Percentiles rank a stretch among this genome's conserved stretches.
phyloP scores from a whole-genome alignment of 306 rosid species.

The Vigna reflexopilosa region DNA sequence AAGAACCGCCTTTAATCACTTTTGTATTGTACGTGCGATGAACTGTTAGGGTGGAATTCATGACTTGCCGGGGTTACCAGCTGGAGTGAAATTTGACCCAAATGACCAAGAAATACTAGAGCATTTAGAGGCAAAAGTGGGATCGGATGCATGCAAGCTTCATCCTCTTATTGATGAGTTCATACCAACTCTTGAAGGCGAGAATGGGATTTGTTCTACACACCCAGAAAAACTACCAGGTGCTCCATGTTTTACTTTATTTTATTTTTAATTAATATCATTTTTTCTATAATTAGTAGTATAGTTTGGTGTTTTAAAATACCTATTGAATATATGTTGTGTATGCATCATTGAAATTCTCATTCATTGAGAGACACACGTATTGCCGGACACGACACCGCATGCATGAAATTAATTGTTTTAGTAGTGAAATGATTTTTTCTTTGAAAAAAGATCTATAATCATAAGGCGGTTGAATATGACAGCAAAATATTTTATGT shows the following conservation, averaged over 20 bases:
- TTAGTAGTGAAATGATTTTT: neutral
- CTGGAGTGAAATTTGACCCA: conserved; percentile 93
- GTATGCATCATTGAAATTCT: conserved; percentile 11
- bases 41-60: conserved; percentile 58
- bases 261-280: neutral
- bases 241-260: neutral
- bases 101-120: conserved; percentile 82
- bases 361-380: conserved; percentile 38
- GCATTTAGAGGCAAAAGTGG: conserved; percentile 85
- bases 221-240: conserved; percentile 98
- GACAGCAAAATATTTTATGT: conserved; percentile 19
- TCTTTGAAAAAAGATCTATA: conserved; percentile 13
- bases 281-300: neutral
- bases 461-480: conserved; percentile 43
- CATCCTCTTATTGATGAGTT: conserved; percentile 90
- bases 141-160: conserved; percentile 62
- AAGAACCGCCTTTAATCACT: too few relatives aligned
- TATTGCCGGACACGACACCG: conserved; percentile 42
- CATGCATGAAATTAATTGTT: conserved; percentile 41
- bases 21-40: neutral
- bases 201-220: conserved; percentile 91
- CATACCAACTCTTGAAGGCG: conserved; percentile 87
- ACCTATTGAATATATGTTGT: conserved; percentile 35
- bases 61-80: conserved; percentile 83
- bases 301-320: conserved; percentile 12